Evolutionary conservation across 345 rosid species (phyloP).

Genomic region (Sisymbrium irio): DNA sequence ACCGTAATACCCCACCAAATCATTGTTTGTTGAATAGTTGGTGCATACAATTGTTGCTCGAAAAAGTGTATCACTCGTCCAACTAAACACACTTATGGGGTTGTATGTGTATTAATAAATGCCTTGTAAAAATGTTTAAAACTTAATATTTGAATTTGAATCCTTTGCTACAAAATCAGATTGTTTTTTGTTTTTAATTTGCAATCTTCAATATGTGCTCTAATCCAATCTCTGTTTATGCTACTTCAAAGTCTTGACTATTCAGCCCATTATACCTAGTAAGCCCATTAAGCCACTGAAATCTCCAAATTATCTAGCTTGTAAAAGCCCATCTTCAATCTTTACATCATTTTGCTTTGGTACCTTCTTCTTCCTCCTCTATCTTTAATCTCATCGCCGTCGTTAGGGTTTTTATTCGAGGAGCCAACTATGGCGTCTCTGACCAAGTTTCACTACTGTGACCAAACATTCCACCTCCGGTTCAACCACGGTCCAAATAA

Average conservation of each 20-base stretch:
- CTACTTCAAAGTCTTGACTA: neutral
- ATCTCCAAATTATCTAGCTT: neutral
- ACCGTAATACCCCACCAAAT: neutral
- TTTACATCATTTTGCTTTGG: neutral
- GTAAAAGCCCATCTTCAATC: neutral
- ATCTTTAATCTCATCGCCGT: neutral
- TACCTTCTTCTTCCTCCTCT: neutral
- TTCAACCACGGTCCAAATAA: constrained; percentile 31
- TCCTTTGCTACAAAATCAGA: too few relatives aligned
- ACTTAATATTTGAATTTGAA: too few relatives aligned
- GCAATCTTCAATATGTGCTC: too few relatives aligned
- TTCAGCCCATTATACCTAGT: neutral
- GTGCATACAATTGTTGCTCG: neutral
- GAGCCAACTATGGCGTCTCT: constrained; percentile 55
- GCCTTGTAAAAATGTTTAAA: too few relatives aligned
- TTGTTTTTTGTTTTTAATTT: too few relatives aligned
- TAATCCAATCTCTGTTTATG: too few relatives aligned
- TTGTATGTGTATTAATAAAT: too few relatives aligned
- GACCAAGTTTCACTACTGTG: constrained; percentile 37
- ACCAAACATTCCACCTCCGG: constrained; percentile 43
- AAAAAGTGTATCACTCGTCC: neutral
- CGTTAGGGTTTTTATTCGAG: constrained; percentile 22
- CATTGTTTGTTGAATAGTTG: neutral
- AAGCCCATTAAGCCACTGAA: neutral
- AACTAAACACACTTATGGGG: neutral